These are phyloP conservation scores for Cryptococcus sp. DNA, from an alignment of 1,284 basidiomycete species.

Conservation along the genomic window DNA sequence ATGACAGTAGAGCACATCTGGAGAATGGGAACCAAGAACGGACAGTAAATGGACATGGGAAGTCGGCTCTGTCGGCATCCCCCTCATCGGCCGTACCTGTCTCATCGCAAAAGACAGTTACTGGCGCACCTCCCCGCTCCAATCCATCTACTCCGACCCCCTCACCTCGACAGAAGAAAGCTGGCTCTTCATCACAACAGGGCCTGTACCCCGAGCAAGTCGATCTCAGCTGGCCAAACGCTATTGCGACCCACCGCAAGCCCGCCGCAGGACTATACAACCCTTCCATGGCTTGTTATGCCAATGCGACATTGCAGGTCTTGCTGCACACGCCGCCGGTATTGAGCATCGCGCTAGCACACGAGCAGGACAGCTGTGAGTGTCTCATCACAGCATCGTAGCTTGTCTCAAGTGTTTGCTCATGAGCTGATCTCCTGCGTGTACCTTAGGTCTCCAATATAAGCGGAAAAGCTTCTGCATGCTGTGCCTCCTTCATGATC, in stretches of 20 bases:
- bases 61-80: not conserved
- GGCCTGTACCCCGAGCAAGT: slow-evolving; percentile 16
- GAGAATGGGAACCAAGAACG: not conserved
- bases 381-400: slow-evolving; percentile 8
- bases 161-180: slow-evolving; percentile 1
- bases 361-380: slow-evolving; percentile 59
- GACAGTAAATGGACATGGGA: not conserved
- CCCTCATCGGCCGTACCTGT: not conserved
- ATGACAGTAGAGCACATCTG: no score
- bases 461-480: slow-evolving; percentile 64
- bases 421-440: not conserved
- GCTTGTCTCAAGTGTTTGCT: slow-evolving; percentile 3
- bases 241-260: slow-evolving; percentile 16
- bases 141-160: not conserved
- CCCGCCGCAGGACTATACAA: slow-evolving; percentile 70
- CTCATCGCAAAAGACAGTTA: not conserved
- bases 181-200: not conserved
- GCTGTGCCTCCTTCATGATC: slow-evolving; percentile 66
- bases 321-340: slow-evolving; percentile 92
- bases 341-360: slow-evolving; percentile 66
- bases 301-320: slow-evolving; percentile 94
- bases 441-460: slow-evolving; percentile 15
- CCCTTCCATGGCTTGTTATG: slow-evolving; percentile 94
- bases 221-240: slow-evolving; percentile 37
- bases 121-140: not conserved